phyloP scores from a whole-genome alignment of 2,329 filamentous ascomycete species.

The Cladorrhinum sp. region DNA sequence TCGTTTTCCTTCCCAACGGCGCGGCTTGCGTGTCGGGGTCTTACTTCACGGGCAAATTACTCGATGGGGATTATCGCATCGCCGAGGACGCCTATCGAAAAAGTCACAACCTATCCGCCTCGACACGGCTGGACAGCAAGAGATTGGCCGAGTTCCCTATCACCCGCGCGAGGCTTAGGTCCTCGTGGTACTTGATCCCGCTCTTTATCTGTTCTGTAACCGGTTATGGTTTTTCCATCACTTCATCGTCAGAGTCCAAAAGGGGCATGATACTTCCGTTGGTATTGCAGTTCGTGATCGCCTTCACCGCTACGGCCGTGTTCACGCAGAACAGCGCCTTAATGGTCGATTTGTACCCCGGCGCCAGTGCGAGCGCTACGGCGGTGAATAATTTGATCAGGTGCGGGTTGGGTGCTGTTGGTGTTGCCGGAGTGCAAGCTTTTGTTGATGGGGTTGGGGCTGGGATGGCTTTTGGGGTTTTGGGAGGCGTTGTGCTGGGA shows the following conservation, averaged over 20 bases:
- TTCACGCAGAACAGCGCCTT: conserved; percentile 33
- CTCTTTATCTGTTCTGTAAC: conserved; percentile 15
- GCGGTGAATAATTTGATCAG: conserved; percentile 36
- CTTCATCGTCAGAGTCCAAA: conserved; percentile 21
- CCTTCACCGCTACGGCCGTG: conserved; percentile 34
- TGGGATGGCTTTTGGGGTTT: conserved; percentile 18
- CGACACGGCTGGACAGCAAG: conserved; percentile 10
- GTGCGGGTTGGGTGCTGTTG: conserved; percentile 34
- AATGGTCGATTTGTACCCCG: conserved; percentile 35
- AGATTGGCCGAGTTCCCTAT: conserved; percentile 20
- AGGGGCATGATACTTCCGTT: conserved; percentile 32
- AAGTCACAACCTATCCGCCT: not conserved
- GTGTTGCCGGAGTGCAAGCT: conserved; percentile 26
- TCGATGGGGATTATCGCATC: conserved; percentile 20
- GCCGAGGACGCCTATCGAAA: conserved; percentile 17
- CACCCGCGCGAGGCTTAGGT: conserved; percentile 17
- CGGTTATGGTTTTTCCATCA: conserved; percentile 40
- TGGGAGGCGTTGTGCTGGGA: conserved; percentile 10
- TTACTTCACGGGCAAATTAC: conserved; percentile 17
- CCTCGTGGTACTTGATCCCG: conserved; percentile 14
- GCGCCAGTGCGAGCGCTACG: conserved; percentile 32
- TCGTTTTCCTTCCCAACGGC: conserved; percentile 24
- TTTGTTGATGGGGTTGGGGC: conserved; percentile 27
- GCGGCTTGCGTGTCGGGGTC: conserved; percentile 19
- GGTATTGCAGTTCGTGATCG: conserved; percentile 34